phyloP scores from a whole-genome alignment of 345 rosid species.

The Jatropha curcas region DNA sequence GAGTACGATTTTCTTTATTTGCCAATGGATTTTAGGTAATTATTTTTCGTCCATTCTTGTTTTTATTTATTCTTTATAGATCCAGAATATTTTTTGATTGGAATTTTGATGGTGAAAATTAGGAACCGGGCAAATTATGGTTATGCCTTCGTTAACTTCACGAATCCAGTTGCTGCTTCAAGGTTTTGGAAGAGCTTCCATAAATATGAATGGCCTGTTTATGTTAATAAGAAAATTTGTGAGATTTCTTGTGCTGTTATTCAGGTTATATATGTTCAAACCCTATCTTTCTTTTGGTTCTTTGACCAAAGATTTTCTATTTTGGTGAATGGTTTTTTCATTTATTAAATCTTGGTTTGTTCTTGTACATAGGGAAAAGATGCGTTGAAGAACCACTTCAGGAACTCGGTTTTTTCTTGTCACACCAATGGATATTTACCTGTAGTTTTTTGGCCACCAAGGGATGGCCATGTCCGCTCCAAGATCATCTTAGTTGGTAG shows the following conservation, averaged over 20 bases:
- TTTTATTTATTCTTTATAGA: too few relatives aligned
- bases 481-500: slow-evolving; percentile 21
- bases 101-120: not conserved
- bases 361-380: slow-evolving; percentile 42
- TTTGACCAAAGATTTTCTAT: not conserved
- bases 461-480: slow-evolving; percentile 33
- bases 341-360: too few relatives aligned
- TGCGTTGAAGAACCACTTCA: slow-evolving; percentile 27
- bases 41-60: too few relatives aligned
- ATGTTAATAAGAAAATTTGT: slow-evolving; percentile 24
- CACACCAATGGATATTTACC: slow-evolving; percentile 43
- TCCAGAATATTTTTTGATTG: too few relatives aligned
- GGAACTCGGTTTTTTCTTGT: slow-evolving; percentile 37
- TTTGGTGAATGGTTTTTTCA: not conserved
- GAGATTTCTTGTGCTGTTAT: slow-evolving; percentile 30
- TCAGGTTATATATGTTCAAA: too few relatives aligned
- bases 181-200: slow-evolving; percentile 29
- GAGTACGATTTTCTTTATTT: slow-evolving; percentile 53
- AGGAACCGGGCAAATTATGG: slow-evolving; percentile 46
- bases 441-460: slow-evolving; percentile 39
- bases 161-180: slow-evolving; percentile 32
- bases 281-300: not conserved
- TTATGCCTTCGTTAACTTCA: slow-evolving; percentile 61
- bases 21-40: slow-evolving; percentile 59
- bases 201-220: slow-evolving; percentile 29